These are phyloP conservation scores for Massospora cicadina DNA, from an alignment of 371 early-diverging fungal species.

Conservation along the genomic window DNA sequence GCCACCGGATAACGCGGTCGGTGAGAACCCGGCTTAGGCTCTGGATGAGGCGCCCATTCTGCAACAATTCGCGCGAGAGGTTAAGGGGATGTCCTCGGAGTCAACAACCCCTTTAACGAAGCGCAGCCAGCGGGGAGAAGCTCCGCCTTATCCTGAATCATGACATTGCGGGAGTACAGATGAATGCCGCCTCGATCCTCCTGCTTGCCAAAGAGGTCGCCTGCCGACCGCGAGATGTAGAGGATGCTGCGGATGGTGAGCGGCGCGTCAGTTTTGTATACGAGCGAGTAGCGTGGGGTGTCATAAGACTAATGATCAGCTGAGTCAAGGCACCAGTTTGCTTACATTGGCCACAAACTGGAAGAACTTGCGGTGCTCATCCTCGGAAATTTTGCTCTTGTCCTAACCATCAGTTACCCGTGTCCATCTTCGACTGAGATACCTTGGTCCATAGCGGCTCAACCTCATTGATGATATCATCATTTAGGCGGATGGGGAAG, in stretches of 20 bases:
- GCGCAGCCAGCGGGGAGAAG: constrained; percentile 54
- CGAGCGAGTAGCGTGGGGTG: constrained; percentile 45
- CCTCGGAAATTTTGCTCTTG: constrained; percentile 53
- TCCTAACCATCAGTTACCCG: constrained; percentile 14
- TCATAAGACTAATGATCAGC: constrained; percentile 40
- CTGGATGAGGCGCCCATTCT: constrained; percentile 67
- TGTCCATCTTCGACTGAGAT: neutral
- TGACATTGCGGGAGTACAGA: constrained; percentile 59
- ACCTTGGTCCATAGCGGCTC: constrained; percentile 89
- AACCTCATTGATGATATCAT: constrained; percentile 62
- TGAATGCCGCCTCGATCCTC: constrained; percentile 51
- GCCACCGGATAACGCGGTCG: constrained; percentile 50
- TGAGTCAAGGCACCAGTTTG: too few relatives aligned
- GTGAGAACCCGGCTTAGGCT: constrained; percentile 47
- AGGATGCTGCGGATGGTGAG: constrained; percentile 52
- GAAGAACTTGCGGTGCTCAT: constrained; percentile 85
- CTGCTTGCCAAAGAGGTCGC: constrained; percentile 45
- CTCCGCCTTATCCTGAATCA: constrained; percentile 57
- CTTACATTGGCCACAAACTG: constrained; percentile 40
- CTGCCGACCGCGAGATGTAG: constrained; percentile 48
- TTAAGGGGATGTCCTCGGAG: constrained; percentile 95
- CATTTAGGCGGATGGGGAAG: constrained; percentile 80
- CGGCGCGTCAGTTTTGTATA: constrained; percentile 63
- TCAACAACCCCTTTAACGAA: constrained; percentile 87
- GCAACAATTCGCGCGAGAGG: constrained; percentile 91